Conservation (phyloP, 2,329 filamentous ascomycete genomes). For the Penicillium paneum region DNA sequence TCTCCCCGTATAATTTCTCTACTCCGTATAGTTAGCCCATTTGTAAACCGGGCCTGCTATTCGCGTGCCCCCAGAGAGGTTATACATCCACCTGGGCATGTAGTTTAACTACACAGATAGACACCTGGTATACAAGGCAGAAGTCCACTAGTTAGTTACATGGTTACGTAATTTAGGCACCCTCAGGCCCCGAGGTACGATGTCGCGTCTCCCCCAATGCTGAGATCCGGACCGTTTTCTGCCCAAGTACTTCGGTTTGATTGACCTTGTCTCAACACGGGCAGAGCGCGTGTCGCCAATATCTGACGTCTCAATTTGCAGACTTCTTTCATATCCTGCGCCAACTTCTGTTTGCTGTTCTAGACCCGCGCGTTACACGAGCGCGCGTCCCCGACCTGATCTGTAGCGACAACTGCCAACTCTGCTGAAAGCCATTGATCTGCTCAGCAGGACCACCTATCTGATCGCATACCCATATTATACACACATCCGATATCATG, state of each 20-base stretch:
- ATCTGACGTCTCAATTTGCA: not conserved
- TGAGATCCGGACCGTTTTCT: constrained; percentile 3
- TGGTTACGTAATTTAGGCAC: not conserved
- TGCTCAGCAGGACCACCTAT: not conserved
- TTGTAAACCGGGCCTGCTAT: too few relatives aligned
- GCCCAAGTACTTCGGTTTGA: not conserved
- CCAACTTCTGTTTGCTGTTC: constrained; percentile 13
- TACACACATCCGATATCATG: constrained; percentile 11
- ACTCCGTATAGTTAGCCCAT: too few relatives aligned
- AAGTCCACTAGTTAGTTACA: not conserved
- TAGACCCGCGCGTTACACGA: constrained; percentile 22
- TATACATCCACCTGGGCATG: too few relatives aligned
- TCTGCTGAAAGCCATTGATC: not conserved
- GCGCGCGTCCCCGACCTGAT: constrained; percentile 23
- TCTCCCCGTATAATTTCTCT: too few relatives aligned
- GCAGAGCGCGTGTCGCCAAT: not conserved
- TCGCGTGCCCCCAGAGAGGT: too few relatives aligned
- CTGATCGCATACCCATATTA: constrained; percentile 2
- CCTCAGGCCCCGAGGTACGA: constrained; percentile 9
- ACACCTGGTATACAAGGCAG: not conserved
- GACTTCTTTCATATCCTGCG: not conserved
- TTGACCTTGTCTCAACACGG: not conserved
- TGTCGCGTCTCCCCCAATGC: constrained; percentile 11
- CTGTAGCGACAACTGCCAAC: constrained; percentile 4
- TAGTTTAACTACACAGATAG: not conserved